These are phyloP conservation scores for Acacia concinna DNA, from an alignment of 331 rosid species.

Conservation along the genomic window DNA sequence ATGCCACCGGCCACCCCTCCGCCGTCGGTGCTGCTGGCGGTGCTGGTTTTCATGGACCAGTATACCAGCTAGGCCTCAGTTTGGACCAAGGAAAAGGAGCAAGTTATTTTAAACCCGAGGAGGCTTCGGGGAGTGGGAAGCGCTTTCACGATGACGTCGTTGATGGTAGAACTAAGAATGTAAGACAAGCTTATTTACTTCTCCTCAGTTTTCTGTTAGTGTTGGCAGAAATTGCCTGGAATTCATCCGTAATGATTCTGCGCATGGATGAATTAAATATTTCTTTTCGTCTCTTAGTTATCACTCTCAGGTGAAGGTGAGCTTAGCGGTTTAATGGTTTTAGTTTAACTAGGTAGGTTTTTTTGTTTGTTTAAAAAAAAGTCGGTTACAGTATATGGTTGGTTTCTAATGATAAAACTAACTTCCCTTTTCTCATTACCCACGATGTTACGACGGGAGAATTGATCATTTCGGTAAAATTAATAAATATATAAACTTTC, in stretches of 20 bases:
- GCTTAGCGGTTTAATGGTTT: slow-evolving; percentile 21
- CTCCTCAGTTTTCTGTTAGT: background rate
- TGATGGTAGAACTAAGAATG: slow-evolving; percentile 73
- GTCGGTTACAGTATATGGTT: background rate
- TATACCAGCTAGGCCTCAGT: slow-evolving; percentile 82
- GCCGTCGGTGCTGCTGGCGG: slow-evolving; percentile 42
- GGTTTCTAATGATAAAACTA: background rate
- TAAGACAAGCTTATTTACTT: slow-evolving; percentile 32
- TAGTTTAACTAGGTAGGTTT: background rate
- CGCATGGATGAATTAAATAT: background rate
- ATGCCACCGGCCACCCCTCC: slow-evolving; percentile 49
- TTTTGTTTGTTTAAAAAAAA: background rate
- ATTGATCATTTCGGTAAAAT: slow-evolving; percentile 9
- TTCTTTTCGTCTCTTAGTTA: background rate
- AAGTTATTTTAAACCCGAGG: slow-evolving; percentile 72
- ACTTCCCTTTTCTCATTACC: background rate
- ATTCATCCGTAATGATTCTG: background rate
- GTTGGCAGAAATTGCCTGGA: background rate
- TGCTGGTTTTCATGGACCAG: slow-evolving; percentile 56
- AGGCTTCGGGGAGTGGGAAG: slow-evolving; percentile 83
- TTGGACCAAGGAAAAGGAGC: slow-evolving; percentile 75
- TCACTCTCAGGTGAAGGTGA: background rate
- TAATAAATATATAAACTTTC: background rate
- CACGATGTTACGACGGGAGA: background rate
- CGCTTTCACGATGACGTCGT: slow-evolving; percentile 72